Evolutionary conservation across 495 filamentous ascomycete genomes (phyloP), one percentile per base, ranked within the genome.

Genomic region (Coniosporium apollinis): DNA sequence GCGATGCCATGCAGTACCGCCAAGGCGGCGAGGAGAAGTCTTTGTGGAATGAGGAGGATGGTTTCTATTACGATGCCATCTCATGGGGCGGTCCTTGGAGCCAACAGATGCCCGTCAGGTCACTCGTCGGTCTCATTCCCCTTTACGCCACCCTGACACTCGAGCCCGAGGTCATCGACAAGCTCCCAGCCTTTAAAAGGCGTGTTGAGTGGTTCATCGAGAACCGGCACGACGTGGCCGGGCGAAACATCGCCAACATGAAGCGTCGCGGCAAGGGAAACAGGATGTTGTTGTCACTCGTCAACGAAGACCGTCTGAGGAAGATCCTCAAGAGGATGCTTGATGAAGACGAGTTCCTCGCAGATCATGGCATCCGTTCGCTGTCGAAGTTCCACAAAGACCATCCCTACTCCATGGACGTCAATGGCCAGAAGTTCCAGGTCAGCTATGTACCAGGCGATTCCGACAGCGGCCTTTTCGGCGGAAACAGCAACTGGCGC

Each of bases 31-130:
- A 82, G 52, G 78, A 83, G 39, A 70, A 79, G 41, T 91, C 84
- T 16, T 61, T 96, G 2, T 96, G 87, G 87, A 94, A 92, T 43
- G 84, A 94, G 10, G 66, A 89, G 38, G 87, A 96, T 45, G 79
- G 67, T 17, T 96, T 96, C 66, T 96, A 96, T 64, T 96, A 96
- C 57, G 87, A 96, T 61, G 86, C 87, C 18, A 94, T 96, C 38
- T 85, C 83, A 5, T 94, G 82, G 66, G 87, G 89, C 22, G 84
- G 82, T 5, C 86, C 83, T 19, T 89, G 77, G 74, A 77, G 80
- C 22, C 81, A 93, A 54, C 84, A 94, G 48, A 72, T 96, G 41
- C 87, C 83, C 2, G 80, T 96, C 28, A 63, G 82, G 37, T 94
- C 87, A 3, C 70, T 96, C 11, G 87, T 96, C 18, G 87, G 87